Evolutionary conservation across 352 stramenopile species (phyloP).

Genomic region (Phytophthora brassicae): DNA sequence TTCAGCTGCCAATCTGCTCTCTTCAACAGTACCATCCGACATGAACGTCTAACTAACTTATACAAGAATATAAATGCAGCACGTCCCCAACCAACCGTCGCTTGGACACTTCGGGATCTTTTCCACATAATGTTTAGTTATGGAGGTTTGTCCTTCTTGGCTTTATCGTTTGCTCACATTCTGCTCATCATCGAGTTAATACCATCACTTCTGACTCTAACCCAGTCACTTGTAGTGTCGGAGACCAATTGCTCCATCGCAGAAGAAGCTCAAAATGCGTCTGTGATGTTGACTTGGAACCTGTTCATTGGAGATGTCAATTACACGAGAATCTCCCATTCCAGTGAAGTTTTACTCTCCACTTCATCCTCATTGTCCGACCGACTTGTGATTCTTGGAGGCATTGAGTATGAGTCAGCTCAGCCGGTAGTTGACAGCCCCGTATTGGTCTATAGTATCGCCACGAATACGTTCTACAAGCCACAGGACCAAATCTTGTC

Average conservation of each 20-base stretch:
- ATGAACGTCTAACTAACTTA: constrained; percentile 13
- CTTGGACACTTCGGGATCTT: constrained; percentile 15
- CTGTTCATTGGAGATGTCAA: constrained; percentile 31
- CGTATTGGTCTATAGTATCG: constrained; percentile 54
- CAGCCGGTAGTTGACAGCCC: constrained; percentile 60
- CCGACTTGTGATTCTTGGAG: constrained; percentile 56
- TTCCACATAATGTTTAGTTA: neutral
- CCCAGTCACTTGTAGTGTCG: constrained; percentile 24
- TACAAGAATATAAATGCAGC: constrained; percentile 7
- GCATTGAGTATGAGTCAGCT: constrained; percentile 70
- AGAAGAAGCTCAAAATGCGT: constrained; percentile 39
- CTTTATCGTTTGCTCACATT: neutral
- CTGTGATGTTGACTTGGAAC: constrained; percentile 38
- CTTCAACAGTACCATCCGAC: constrained; percentile 6
- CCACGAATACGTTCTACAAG: constrained; percentile 40
- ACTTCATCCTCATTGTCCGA: constrained; percentile 9
- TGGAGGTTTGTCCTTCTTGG: neutral
- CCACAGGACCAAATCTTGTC: constrained; percentile 59
- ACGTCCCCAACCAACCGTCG: constrained; percentile 20
- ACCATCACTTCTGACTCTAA: neutral
- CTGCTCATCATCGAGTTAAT: constrained; percentile 1
- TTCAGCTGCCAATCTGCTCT: neutral
- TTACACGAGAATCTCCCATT: constrained; percentile 60
- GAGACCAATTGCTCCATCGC: constrained; percentile 38
- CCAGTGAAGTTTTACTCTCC: constrained; percentile 29